Evolutionary conservation across 2,329 filamentous ascomycete genomes (phyloP).

Genomic region (Hirsutella rhossiliensis): DNA sequence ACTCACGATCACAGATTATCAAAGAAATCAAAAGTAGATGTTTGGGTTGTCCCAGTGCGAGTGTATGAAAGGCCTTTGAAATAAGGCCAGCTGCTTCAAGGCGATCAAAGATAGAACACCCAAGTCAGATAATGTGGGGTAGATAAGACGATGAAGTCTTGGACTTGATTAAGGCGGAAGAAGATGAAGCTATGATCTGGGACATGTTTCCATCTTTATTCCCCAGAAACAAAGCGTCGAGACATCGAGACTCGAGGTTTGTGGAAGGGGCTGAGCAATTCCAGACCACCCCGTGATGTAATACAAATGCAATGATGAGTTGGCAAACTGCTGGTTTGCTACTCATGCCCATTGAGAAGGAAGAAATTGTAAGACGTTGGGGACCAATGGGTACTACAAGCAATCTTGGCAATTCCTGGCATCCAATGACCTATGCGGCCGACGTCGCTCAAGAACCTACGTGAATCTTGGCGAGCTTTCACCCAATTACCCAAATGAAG

Average conservation of each 20-base stretch:
- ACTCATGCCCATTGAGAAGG: neutral
- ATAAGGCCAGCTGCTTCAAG: too few relatives aligned
- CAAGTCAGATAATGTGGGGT: too few relatives aligned
- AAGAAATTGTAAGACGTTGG: neutral
- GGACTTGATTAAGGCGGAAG: too few relatives aligned
- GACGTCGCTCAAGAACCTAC: neutral
- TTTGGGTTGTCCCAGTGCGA: too few relatives aligned
- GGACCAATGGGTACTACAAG: neutral
- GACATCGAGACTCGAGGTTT: neutral
- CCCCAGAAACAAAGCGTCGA: neutral
- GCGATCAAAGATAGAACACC: too few relatives aligned
- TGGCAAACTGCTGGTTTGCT: neutral
- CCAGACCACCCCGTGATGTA: neutral
- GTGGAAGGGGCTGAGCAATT: neutral
- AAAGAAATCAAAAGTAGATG: too few relatives aligned
- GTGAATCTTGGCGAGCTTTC: neutral
- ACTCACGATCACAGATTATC: too few relatives aligned
- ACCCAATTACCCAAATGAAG: neutral
- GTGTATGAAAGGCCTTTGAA: too few relatives aligned
- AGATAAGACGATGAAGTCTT: too few relatives aligned
- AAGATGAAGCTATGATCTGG: neutral
- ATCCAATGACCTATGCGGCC: neutral
- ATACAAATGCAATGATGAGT: slow-evolving; percentile 1
- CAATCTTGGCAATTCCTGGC: neutral
- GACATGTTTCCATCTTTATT: neutral